phyloP scores from a whole-genome alignment of 371 early-diverging fungal species.

The Syncephalastrum monosporum region DNA sequence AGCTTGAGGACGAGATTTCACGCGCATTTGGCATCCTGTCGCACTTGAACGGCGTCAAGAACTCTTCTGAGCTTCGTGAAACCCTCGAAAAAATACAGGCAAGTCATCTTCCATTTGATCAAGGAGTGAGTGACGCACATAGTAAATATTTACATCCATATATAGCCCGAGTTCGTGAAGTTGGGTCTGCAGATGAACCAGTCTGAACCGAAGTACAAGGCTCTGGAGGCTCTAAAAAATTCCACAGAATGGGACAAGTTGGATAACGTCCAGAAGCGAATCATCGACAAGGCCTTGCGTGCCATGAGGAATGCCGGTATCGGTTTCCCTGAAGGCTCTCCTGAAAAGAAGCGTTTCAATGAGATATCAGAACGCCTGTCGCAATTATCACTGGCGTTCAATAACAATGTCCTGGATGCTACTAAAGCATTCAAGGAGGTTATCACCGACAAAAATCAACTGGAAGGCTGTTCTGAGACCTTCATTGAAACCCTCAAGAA shows the following conservation, averaged over 20 bases:
- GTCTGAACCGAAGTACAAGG: conserved; percentile 57
- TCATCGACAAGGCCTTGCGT: conserved; percentile 54
- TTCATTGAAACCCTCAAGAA: conserved; percentile 51
- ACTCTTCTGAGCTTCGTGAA: conserved; percentile 56
- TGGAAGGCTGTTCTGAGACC: conserved; percentile 54
- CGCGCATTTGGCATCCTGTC: conserved; percentile 57
- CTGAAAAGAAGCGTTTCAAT: conserved; percentile 55
- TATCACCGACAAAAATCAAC: conserved; percentile 41
- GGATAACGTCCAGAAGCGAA: conserved; percentile 57
- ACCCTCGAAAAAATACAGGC: conserved; percentile 57
- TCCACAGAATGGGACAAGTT: conserved; percentile 41
- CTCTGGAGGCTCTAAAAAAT: conserved; percentile 44
- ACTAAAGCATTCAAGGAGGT: conserved; percentile 59
- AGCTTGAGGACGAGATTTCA: conserved; percentile 55
- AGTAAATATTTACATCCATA: background rate
- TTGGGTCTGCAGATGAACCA: conserved; percentile 60
- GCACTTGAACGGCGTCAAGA: conserved; percentile 63
- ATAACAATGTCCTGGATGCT: conserved; percentile 63
- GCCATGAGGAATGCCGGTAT: conserved; percentile 65
- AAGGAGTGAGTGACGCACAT: background rate
- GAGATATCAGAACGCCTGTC: conserved; percentile 60
- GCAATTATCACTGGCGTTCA: conserved; percentile 53
- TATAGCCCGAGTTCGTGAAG: conserved; percentile 51
- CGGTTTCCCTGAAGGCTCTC: conserved; percentile 51
- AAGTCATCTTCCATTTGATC: background rate